Base-by-base conservation (phyloP, 371 early-diverging fungal genomes). In the Mucor plumbeus region DNA sequence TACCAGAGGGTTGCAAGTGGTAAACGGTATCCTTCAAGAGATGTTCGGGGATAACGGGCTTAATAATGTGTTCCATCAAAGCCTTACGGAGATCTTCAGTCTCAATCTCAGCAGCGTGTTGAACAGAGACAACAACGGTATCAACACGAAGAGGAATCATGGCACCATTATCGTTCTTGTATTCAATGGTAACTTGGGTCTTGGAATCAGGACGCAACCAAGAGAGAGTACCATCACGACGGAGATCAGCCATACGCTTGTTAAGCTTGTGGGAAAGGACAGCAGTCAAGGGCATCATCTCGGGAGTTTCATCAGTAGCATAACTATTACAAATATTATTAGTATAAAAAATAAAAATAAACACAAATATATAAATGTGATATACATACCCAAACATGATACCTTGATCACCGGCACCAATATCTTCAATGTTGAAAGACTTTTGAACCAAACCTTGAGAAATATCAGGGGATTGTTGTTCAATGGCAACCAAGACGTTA, bases 151-250 rank as follows among this genome's bases (percentile, higher is more conserved):
- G 86, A 68, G 99, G 99, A 60, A 94, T 85, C 76, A 97, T 90
- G 72, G 93, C 94, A 72, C 96, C 97, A 75, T 89, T 88, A 59
- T 94, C 93, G 85, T 94, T 93, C 85, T 90, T 90, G 94, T 99
- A 99, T 88, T 99, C 99, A 70, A 99, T 94, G 72, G 99, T 99
- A 76, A 99, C 99, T 83, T 99, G 99, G 76, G 99, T 94, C 93
- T 99, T 99, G 82, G 97, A 94, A 91, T 99, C 99, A 69, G 99
- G 97, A 69, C 97, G 94, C 76, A 99, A 85, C 95, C 95, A 99
- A 69, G 85, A 71, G 72, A 95, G 89, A 69, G 88, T 87, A 69
- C 95, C 97, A 75, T 92, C 91, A 76, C 95, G 93, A 74, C 99
- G 97, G 78, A 94, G 91, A 64, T 97, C 96, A 69, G 94, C 86